Evolutionary conservation across 1,284 basidiomycete genomes (phyloP).

Genomic region (Agaricales sp.): DNA sequence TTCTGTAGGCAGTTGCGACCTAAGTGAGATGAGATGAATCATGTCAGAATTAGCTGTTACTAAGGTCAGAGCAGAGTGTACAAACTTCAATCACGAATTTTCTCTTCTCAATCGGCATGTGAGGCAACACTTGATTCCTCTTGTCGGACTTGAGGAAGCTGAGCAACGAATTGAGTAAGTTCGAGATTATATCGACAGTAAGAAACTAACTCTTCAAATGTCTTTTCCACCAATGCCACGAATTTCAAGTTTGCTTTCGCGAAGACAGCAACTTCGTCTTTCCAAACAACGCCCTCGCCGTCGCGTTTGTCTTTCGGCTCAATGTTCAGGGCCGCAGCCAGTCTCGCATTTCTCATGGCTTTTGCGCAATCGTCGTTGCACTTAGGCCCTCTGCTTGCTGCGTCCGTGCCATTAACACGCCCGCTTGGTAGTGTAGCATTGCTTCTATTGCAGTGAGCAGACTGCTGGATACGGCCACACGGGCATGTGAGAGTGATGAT

Average conservation of each 20-base stretch:
- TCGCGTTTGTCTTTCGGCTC: conserved; percentile 30
- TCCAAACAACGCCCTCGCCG: conserved; percentile 39
- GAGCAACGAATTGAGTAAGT: background rate
- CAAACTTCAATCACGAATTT: conserved; percentile 71
- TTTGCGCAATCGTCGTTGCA: conserved; percentile 76
- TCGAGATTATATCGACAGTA: background rate
- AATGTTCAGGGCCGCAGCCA: conserved; percentile 87
- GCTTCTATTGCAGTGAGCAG: conserved; percentile 58
- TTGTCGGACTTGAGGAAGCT: conserved; percentile 65
- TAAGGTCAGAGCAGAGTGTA: no score
- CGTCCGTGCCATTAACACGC: conserved; percentile 15
- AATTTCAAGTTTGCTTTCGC: conserved; percentile 59
- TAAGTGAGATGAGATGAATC: conserved; percentile 15
- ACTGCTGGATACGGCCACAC: conserved; percentile 72
- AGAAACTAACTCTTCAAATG: conserved; percentile 60
- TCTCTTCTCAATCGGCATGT: conserved; percentile 69
- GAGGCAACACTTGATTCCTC: conserved; percentile 66
- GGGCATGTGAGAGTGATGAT: conserved; percentile 61
- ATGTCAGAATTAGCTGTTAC: background rate
- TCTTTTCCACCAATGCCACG: conserved; percentile 63
- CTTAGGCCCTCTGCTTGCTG: conserved; percentile 39
- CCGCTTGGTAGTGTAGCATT: conserved; percentile 14
- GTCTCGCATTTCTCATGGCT: conserved; percentile 73
- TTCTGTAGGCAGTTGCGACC: conserved; percentile 70
- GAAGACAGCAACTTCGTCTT: conserved; percentile 50